phyloP scores from a whole-genome alignment of 495 filamentous ascomycete species.

The Arthonia radiata region DNA sequence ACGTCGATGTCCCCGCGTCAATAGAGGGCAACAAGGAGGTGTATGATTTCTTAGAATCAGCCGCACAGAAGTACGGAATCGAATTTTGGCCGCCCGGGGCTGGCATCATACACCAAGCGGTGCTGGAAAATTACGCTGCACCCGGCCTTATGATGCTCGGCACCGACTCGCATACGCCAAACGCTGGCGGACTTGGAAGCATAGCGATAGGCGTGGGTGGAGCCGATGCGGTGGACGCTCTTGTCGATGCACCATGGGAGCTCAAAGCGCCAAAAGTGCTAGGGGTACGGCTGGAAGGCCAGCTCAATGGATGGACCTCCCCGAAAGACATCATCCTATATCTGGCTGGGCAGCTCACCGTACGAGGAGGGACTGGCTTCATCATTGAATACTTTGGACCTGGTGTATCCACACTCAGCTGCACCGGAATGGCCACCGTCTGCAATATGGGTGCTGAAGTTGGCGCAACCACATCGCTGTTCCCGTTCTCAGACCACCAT shows the following conservation, averaged over 20 bases:
- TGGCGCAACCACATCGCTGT: constrained; percentile 86
- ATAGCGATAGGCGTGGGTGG: constrained; percentile 96
- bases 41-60: constrained; percentile 89
- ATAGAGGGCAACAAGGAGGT: constrained; percentile 90
- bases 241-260: constrained; percentile 94
- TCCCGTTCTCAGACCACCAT: constrained; percentile 53
- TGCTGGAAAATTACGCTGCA: constrained; percentile 93
- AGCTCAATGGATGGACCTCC: constrained; percentile 70
- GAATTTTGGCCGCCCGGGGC: constrained; percentile 98
- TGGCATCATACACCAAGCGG: constrained; percentile 97
- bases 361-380: constrained; percentile 82
- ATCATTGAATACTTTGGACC: constrained; percentile 73
- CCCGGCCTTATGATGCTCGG: constrained; percentile 99
- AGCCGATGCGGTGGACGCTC: constrained; percentile 88
- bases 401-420: constrained; percentile 69
- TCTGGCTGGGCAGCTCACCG: constrained; percentile 73
- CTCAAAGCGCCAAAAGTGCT: constrained; percentile 77
- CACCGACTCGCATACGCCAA: constrained; percentile 93
- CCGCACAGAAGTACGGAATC: constrained; percentile 86
- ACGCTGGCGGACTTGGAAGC: constrained; percentile 75
- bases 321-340: constrained; percentile 89
- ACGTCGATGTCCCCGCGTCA: constrained; percentile 62
- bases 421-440: constrained; percentile 78
- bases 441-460: constrained; percentile 89
- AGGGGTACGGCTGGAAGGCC: constrained; percentile 63